These are phyloP conservation scores for Trichaptum fuscoviolaceum DNA, from an alignment of 768 basidiomycete genomes.

Conservation along the genomic window DNA sequence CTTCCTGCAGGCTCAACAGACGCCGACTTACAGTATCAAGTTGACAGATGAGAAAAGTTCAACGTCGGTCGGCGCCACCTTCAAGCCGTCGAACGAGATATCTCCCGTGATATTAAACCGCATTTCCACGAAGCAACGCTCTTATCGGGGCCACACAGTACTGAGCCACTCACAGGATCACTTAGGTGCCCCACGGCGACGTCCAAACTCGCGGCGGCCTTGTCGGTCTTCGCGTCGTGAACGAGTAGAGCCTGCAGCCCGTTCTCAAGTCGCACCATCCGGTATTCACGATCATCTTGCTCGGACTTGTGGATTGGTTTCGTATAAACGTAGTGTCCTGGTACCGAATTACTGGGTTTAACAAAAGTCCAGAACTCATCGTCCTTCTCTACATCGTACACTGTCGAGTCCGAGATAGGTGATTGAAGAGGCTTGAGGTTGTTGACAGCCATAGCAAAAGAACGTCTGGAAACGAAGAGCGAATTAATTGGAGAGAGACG, in stretches of 20 bases:
- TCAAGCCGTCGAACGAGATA: not conserved
- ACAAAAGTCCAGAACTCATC: conserved; percentile 9
- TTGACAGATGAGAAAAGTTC: not conserved
- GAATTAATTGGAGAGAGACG: not conserved
- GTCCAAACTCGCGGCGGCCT: conserved; percentile 90
- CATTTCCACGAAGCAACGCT: not conserved
- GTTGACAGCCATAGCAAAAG: not conserved
- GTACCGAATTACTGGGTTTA: conserved; percentile 19
- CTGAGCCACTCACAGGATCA: conserved; percentile 67
- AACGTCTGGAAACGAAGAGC: not conserved
- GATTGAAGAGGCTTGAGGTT: not conserved
- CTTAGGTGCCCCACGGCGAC: conserved; percentile 91
- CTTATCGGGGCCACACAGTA: not conserved
- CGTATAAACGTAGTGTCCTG: conserved; percentile 50
- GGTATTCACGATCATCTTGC: conserved; percentile 76
- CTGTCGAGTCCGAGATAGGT: not conserved
- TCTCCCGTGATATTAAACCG: not conserved
- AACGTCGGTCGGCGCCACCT: not conserved
- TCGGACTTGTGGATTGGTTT: conserved; percentile 63
- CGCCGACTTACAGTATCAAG: not conserved
- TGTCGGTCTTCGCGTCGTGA: conserved; percentile 83
- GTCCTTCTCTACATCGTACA: not conserved
- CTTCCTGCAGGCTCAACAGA: not conserved
- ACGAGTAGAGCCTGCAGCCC: conserved; percentile 84
- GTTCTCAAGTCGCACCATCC: conserved; percentile 80